A percentile compares a stretch with the other conserved stretches of the same genome.
These are phyloP conservation scores for Saprolegnia parasitica DNA, from an alignment of 352 stramenopile genomes.

Conservation along the genomic window DNA sequence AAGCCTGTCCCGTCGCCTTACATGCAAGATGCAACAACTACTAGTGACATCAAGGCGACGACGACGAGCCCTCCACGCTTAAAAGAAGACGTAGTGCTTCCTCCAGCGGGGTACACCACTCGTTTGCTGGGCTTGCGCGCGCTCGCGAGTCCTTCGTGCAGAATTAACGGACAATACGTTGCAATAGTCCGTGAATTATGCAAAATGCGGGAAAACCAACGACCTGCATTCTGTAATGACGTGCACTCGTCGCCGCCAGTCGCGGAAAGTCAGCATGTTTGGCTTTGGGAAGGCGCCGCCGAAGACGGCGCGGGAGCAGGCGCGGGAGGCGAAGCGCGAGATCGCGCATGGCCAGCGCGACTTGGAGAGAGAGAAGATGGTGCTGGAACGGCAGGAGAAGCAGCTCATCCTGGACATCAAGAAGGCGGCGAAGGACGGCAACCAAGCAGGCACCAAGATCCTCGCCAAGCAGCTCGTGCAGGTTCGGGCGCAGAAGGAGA, in stretches of 20 bases:
- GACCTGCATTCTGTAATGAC: background rate
- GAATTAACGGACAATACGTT: no score
- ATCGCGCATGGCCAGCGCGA: slow-evolving; percentile 37
- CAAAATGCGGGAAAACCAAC: background rate
- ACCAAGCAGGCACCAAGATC: slow-evolving; percentile 38
- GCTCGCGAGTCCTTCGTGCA: no score
- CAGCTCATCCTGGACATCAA: slow-evolving; percentile 53
- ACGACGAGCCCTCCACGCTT: no score
- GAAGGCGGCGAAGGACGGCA: slow-evolving; percentile 41
- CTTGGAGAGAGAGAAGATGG: slow-evolving; percentile 48
- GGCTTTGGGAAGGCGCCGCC: slow-evolving; percentile 14
- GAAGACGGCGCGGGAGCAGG: slow-evolving; percentile 20
- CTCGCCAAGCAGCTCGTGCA: slow-evolving; percentile 58
- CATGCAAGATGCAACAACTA: no score
- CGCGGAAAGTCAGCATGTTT: slow-evolving; percentile 7
- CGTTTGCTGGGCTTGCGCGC: no score
- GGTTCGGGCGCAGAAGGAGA: slow-evolving; percentile 46
- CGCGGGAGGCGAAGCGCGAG: slow-evolving; percentile 18
- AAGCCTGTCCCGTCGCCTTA: no score
- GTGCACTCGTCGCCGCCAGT: background rate
- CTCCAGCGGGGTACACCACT: no score
- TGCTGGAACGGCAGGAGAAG: slow-evolving; percentile 46
- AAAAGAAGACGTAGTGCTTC: no score
- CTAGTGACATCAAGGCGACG: no score
- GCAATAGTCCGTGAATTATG: no score